Evolutionary conservation across 2,329 filamentous ascomycete genomes (phyloP).

Genomic region (Calonectria multiphialidica): DNA sequence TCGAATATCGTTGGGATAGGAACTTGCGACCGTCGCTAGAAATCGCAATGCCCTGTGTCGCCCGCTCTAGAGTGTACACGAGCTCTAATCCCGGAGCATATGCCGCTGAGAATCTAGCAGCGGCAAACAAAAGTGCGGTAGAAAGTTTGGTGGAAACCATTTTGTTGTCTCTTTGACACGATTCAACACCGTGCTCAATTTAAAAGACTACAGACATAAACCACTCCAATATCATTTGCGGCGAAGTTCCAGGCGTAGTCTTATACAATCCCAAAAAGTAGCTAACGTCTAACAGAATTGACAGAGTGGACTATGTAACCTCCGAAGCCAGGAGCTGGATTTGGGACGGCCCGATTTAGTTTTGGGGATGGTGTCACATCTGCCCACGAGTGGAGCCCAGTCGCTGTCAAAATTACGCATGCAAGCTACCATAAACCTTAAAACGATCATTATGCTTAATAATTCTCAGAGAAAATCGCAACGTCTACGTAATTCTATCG

Average conservation of each 20-base stretch:
- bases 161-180: no score
- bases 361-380: not conserved
- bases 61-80: not conserved
- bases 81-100: not conserved
- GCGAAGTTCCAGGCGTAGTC: not conserved
- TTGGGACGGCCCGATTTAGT: not conserved
- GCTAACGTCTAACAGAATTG: not conserved
- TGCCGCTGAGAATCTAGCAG: not conserved
- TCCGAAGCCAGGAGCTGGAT: not conserved
- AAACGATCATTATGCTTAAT: not conserved
- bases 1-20: slow-evolving; percentile 6
- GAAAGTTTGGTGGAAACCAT: not conserved
- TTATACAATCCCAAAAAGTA: not conserved
- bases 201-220: no score
- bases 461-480: not conserved
- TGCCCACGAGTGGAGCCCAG: not conserved
- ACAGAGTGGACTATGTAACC: not conserved
- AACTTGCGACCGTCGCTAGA: slow-evolving; percentile 11
- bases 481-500: not conserved
- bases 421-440: not conserved
- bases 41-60: slow-evolving; percentile 6
- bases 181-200: not conserved
- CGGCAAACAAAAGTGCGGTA: not conserved
- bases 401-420: not conserved
- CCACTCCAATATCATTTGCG: not conserved